Evolutionary conservation across 768 basidiomycete species (phyloP), one percentile per base, ranked within the genome.

Genomic region (Auricularia sp.): DNA sequence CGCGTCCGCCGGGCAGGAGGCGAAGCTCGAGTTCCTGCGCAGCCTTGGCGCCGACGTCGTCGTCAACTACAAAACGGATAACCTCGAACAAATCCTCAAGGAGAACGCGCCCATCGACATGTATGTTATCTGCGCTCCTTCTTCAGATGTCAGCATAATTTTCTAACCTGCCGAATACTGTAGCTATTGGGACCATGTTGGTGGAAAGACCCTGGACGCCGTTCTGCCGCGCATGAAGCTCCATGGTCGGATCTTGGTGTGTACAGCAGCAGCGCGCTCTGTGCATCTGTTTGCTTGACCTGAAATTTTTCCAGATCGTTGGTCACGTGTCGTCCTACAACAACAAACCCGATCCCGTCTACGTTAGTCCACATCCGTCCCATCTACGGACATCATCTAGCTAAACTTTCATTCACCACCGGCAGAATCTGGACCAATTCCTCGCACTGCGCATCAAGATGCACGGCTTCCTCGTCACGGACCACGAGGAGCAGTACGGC

Each of bases 171-270:
- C 29, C 29, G 29, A 18, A 14, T 62, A 14, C 23, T 53, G n/a
- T 67, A 29, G 80, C 36, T 84, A 77, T 67, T 83, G 81, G 80
- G 83, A 85, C 66, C 80, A 83, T 53, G 85, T 87, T 11, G 85
- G 84, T 10, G 85, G 86, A 1, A 79, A 83, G 62, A 80, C 77
- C 0, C 75, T 88, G 4, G 86, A 88, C 7, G 77, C 79, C 16
- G 86, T 83, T 1, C 70, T 88, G 3, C 74, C 77, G 1, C 77
- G 76, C 47, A 77, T 85, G 1, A 78, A 75, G 0, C 61, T 67
- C 0, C 66, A 77, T 23, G 83, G 84, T 0, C 71, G 84, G 10
- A 83, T 87, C 65, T 78, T 87, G 43, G 39, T 42, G 12, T 8
- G 39, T 14, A 42, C 39, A 14, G 12, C 39, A 29, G 29, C 29